A percentile compares a stretch with the other conserved stretches of the same genome.
phyloP scores from a whole-genome alignment of 1,284 basidiomycete genomes.

The Filobasidium uniguttulatum region DNA sequence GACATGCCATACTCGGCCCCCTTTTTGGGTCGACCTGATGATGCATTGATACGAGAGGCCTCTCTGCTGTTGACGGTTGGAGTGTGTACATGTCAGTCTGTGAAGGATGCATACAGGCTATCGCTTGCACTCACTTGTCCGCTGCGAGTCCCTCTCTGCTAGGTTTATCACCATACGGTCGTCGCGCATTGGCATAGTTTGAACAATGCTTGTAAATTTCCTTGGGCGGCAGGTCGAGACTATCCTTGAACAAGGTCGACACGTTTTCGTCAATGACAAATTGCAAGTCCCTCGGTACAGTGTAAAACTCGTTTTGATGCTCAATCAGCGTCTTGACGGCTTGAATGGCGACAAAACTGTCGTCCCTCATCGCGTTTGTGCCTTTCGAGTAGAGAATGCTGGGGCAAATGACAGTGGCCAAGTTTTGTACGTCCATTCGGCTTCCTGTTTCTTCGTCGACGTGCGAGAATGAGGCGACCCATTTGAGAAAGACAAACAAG shows the following conservation, averaged over 20 bases:
- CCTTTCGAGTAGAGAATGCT: constrained; percentile 82
- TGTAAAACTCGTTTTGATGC: constrained; percentile 86
- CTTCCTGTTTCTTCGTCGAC: constrained; percentile 95
- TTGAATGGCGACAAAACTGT: constrained; percentile 80
- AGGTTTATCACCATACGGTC: neutral
- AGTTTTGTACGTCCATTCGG: constrained; percentile 93
- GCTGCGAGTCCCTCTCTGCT: neutral
- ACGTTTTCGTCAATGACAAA: constrained; percentile 57
- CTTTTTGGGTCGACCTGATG: no score
- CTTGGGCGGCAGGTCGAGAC: constrained; percentile 68
- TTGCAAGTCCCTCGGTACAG: constrained; percentile 71
- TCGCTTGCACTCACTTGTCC: no score
- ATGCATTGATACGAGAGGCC: no score
- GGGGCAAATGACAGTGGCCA: constrained; percentile 95
- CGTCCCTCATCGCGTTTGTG: constrained; percentile 75
- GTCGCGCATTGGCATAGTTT: constrained; percentile 46
- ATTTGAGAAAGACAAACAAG: constrained; percentile 94
- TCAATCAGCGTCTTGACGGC: constrained; percentile 76
- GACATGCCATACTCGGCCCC: neutral
- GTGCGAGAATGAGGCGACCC: constrained; percentile 98
- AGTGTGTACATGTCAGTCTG: no score
- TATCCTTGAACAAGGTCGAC: constrained; percentile 69
- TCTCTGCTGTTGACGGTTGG: no score
- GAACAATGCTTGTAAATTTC: constrained; percentile 84
- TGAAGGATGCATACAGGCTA: no score